Percentiles rank a stretch among this genome's conserved stretches.
Evolutionary conservation across 345 rosid species (phyloP).

Genomic region (Clausena lansium): DNA sequence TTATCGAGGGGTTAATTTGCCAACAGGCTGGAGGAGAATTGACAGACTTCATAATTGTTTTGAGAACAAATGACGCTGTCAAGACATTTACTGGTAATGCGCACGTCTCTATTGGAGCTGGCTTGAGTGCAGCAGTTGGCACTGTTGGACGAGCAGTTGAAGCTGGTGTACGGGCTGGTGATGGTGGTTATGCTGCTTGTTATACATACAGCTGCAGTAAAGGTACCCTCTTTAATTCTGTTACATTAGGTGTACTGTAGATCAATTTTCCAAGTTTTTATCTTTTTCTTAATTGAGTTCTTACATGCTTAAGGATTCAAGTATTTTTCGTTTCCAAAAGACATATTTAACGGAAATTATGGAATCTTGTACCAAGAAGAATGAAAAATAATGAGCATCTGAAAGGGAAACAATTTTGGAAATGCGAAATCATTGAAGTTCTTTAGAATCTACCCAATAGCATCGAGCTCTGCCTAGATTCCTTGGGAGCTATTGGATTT

Average conservation of each 20-base stretch:
- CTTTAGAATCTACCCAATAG: background rate
- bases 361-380: background rate
- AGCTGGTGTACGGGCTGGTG: constrained; percentile 91
- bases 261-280: background rate
- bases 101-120: constrained; percentile 90
- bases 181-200: constrained; percentile 92
- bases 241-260: background rate
- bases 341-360: background rate
- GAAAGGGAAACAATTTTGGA: background rate
- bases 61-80: constrained; percentile 83
- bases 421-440: background rate
- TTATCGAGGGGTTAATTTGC: constrained; percentile 10
- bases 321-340: background rate
- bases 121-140: constrained; percentile 90
- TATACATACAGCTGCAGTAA: constrained; percentile 98
- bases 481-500: background rate
- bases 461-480: background rate
- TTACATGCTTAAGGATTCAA: background rate
- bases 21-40: constrained; percentile 95
- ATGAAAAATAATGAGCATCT: background rate
- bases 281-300: background rate
- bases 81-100: constrained; percentile 80
- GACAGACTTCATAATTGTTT: constrained; percentile 84
- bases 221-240: constrained; percentile 46
- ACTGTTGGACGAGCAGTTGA: constrained; percentile 75